These are phyloP conservation scores for Puccinia coronata DNA, from an alignment of 1,284 basidiomycete species.

Conservation along the genomic window DNA sequence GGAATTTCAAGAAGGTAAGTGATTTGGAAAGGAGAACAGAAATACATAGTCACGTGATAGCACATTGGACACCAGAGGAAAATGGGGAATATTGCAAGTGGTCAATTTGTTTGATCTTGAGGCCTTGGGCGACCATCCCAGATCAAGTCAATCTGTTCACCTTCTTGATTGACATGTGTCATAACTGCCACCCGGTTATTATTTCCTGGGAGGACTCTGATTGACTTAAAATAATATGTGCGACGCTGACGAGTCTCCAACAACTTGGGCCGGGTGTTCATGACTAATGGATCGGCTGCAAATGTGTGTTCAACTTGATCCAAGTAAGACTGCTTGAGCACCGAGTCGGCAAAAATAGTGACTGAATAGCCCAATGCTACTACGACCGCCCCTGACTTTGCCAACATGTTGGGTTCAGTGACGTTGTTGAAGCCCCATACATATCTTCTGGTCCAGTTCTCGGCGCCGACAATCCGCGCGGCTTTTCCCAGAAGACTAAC, in stretches of 20 bases:
- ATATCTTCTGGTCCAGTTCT: constrained; percentile 54
- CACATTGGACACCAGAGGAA: too few relatives aligned
- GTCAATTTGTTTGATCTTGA: background rate
- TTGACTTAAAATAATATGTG: constrained; percentile 54
- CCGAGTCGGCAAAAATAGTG: background rate
- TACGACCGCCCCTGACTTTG: constrained; percentile 38
- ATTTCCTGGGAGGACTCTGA: constrained; percentile 20
- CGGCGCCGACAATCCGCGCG: constrained; percentile 51
- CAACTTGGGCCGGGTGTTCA: constrained; percentile 52
- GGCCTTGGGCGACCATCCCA: constrained; percentile 52
- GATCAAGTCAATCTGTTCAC: constrained; percentile 53
- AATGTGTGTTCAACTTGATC: constrained; percentile 53
- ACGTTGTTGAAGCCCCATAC: constrained; percentile 53
- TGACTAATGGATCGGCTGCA: constrained; percentile 53
- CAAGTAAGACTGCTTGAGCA: background rate
- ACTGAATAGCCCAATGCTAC: background rate
- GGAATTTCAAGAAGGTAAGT: too few relatives aligned
- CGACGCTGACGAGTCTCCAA: constrained; percentile 52
- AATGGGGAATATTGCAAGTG: too few relatives aligned
- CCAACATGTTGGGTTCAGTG: constrained; percentile 43
- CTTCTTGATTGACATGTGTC: constrained; percentile 54
- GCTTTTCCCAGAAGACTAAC: constrained; percentile 52
- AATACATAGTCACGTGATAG: too few relatives aligned
- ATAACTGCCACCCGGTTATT: constrained; percentile 48
- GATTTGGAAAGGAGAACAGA: too few relatives aligned